Evolutionary conservation across 192 early-diverging fungal genomes (phyloP).

Genomic region (Linnemannia schmuckeri): DNA sequence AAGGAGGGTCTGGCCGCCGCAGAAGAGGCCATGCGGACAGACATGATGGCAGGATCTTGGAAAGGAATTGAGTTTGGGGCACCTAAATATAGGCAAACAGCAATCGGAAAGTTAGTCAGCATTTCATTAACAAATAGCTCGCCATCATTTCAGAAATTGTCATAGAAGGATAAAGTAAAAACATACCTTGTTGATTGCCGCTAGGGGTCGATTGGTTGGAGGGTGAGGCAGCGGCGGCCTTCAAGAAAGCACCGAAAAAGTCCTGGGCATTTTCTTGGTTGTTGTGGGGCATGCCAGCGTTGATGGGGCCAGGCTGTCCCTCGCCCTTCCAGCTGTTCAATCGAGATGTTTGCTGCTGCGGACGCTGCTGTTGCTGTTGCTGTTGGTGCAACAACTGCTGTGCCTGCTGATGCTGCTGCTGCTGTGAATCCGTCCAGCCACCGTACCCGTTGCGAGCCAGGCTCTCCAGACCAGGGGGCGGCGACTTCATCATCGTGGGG

Average conservation of each 20-base stretch:
- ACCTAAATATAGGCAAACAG: conserved; percentile 6
- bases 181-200: neutral
- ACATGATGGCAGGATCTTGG: conserved; percentile 75
- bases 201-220: conserved; percentile 8
- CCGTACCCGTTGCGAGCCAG: conserved; percentile 32
- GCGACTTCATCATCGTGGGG: conserved; percentile 54
- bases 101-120: neutral
- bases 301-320: neutral
- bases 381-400: conserved; percentile 17
- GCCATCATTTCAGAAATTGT: neutral
- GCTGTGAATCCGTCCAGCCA: conserved; percentile 23
- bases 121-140: neutral
- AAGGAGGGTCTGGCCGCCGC: conserved; percentile 23
- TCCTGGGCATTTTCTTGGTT: conserved; percentile 62
- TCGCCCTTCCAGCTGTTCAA: conserved; percentile 27
- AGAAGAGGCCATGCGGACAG: conserved; percentile 56
- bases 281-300: neutral
- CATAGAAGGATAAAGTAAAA: neutral
- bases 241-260: conserved; percentile 73
- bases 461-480: conserved; percentile 59
- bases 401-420: conserved; percentile 40
- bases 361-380: conserved; percentile 26
- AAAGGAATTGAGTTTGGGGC: conserved; percentile 52
- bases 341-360: conserved; percentile 25
- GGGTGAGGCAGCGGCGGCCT: conserved; percentile 61